Conservation (phyloP, 768 basidiomycete species). For the Auricularia auricula-judae region DNA sequence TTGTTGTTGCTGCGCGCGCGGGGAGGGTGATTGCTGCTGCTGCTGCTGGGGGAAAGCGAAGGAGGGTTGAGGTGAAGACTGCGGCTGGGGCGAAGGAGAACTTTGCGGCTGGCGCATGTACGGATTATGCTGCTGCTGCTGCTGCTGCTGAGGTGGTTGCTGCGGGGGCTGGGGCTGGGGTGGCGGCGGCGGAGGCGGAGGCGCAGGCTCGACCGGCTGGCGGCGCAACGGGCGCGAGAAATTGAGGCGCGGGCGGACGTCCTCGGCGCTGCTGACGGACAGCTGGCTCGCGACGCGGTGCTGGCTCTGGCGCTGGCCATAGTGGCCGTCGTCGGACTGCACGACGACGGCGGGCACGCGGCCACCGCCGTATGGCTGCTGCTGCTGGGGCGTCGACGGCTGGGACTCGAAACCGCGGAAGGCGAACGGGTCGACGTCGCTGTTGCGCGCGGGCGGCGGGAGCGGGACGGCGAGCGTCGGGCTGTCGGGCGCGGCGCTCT, state of each 20-base stretch:
- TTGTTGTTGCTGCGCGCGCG: background rate
- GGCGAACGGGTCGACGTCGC: constrained; percentile 11
- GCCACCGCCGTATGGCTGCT: constrained; percentile 42
- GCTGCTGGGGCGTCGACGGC: constrained; percentile 26
- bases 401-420: constrained; percentile 10
- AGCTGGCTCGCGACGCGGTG: background rate
- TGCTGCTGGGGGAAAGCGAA: background rate
- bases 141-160: background rate
- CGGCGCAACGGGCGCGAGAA: constrained; percentile 54
- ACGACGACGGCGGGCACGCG: constrained; percentile 18
- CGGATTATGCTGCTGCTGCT: background rate
- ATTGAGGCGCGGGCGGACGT: constrained; percentile 37
- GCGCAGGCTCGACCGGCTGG: constrained; percentile 34
- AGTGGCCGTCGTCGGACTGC: constrained; percentile 9
- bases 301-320: constrained; percentile 4
- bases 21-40: background rate
- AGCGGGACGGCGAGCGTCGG: background rate
- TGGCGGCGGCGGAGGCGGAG: constrained; percentile 25
- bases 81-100: background rate
- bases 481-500: background rate
- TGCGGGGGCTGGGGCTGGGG: constrained; percentile 7
- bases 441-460: background rate
- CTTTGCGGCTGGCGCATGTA: constrained; percentile 4
- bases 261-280: constrained; percentile 4
- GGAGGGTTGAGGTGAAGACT: background rate